Percentiles rank a stretch among this genome's conserved stretches.
phyloP scores from a whole-genome alignment of 2,329 filamentous ascomycete genomes.

The Exophiala spinifera region DNA sequence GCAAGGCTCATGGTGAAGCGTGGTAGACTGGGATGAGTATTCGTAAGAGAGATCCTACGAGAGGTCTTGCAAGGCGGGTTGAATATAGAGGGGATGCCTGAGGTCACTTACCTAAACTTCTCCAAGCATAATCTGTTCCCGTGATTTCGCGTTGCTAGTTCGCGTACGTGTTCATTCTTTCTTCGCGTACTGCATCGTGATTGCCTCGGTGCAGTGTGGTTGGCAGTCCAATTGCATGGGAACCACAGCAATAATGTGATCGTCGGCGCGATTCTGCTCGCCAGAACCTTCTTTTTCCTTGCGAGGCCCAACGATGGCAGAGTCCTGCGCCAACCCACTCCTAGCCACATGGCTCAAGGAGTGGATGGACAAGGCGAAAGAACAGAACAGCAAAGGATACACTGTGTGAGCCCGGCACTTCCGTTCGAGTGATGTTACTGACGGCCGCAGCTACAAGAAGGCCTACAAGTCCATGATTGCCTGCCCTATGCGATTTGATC shows the following conservation, averaged over 20 bases:
- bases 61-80: no score
- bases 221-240: no score
- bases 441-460: constrained; percentile 60
- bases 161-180: no score
- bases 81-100: no score
- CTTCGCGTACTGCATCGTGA: no score
- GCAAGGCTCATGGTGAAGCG: constrained; percentile 1
- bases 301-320: constrained; percentile 31
- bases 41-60: no score
- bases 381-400: constrained; percentile 67
- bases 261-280: not conserved
- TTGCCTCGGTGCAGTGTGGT: no score
- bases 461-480: constrained; percentile 74
- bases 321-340: constrained; percentile 64
- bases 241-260: not conserved
- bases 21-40: no score
- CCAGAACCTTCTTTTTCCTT: constrained; percentile 7
- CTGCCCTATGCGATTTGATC: constrained; percentile 67
- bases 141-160: no score
- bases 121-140: no score
- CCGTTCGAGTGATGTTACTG: not conserved
- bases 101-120: no score
- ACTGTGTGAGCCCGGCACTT: constrained; percentile 42
- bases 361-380: constrained; percentile 67
- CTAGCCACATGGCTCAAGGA: constrained; percentile 72